Conservation (phyloP, 306 rosid species). For the Astragalus glycyphyllos region DNA sequence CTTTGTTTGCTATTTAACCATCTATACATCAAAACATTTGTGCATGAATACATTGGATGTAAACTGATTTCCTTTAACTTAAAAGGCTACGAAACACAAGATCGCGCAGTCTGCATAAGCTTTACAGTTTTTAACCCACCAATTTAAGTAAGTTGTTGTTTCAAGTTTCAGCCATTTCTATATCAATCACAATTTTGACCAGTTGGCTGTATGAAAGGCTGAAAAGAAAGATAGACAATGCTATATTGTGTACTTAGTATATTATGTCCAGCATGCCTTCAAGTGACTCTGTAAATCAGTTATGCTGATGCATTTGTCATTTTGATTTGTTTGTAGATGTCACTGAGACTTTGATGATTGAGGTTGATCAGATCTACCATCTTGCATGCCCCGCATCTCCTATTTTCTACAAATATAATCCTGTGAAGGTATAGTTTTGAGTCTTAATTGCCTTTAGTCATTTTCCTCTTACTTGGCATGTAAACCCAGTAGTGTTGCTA, state of each 20-base stretch:
- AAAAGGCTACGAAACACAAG: slow-evolving; percentile 5
- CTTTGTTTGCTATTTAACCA: slow-evolving; percentile 23
- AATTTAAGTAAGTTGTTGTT: slow-evolving; percentile 7
- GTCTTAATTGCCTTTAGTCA: slow-evolving; percentile 26
- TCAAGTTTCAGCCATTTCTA: slow-evolving; percentile 25
- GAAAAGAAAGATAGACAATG: slow-evolving; percentile 7
- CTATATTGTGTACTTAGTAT: slow-evolving; percentile 25
- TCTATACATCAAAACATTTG: background rate
- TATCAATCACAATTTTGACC: slow-evolving; percentile 25
- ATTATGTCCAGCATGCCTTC: slow-evolving; percentile 20
- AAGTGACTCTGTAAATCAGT: slow-evolving; percentile 25
- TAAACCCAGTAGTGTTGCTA: slow-evolving; percentile 1
- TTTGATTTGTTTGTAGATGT: slow-evolving; percentile 61
- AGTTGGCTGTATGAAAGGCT: background rate
- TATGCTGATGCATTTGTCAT: slow-evolving; percentile 36
- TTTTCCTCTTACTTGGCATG: slow-evolving; percentile 31
- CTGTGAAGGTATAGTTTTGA: slow-evolving; percentile 72
- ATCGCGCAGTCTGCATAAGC: slow-evolving; percentile 20
- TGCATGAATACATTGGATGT: slow-evolving; percentile 17
- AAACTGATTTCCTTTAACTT: slow-evolving; percentile 20
- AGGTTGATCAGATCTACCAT: slow-evolving; percentile 96
- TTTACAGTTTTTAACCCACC: slow-evolving; percentile 19
- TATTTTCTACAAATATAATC: slow-evolving; percentile 94
- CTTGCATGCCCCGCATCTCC: slow-evolving; percentile 99
- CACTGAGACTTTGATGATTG: slow-evolving; percentile 83